A percentile compares a stretch with the other conserved stretches of the same genome.
Evolutionary conservation across 805 yeast species (phyloP).

Genomic region (Ogataea corticis): DNA sequence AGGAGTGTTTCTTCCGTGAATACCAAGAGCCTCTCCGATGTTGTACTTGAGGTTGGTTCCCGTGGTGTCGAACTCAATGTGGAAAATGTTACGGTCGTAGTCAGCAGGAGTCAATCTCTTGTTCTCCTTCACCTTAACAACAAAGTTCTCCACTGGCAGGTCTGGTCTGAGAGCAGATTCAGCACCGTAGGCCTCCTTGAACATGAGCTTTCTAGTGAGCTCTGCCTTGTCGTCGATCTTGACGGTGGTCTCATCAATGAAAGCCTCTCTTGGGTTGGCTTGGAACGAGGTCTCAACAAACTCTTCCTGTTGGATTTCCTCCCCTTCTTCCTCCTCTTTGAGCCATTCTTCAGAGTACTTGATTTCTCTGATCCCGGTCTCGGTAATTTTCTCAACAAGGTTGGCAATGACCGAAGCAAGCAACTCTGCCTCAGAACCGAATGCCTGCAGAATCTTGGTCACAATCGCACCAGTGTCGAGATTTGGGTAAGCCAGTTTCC

Average conservation of each 20-base stretch:
- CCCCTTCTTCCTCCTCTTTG: constrained; percentile 19
- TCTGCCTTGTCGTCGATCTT: constrained; percentile 41
- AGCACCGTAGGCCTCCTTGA: constrained; percentile 75
- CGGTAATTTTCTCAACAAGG: constrained; percentile 59
- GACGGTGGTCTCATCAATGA: constrained; percentile 42
- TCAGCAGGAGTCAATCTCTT: constrained; percentile 86
- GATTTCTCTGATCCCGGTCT: constrained; percentile 42
- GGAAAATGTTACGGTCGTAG: constrained; percentile 94
- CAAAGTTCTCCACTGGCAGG: constrained; percentile 76
- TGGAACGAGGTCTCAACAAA: constrained; percentile 62
- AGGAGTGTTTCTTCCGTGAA: constrained; percentile 83
- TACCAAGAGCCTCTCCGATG: constrained; percentile 95
- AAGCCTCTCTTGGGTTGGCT: constrained; percentile 59
- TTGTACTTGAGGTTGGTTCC: constrained; percentile 91
- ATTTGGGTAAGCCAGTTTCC: constrained; percentile 67
- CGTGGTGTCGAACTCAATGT: constrained; percentile 87
- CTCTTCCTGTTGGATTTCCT: constrained; percentile 26
- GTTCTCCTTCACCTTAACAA: constrained; percentile 89
- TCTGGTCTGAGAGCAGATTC: constrained; percentile 79
- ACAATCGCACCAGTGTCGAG: constrained; percentile 62
- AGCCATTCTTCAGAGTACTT: constrained; percentile 36
- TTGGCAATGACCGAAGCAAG: constrained; percentile 70
- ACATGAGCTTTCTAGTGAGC: constrained; percentile 68
- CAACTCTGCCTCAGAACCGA: constrained; percentile 79
- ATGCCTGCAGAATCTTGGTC: constrained; percentile 75